Evolutionary conservation across 2,329 filamentous ascomycete genomes (phyloP), one percentile per base, ranked within the genome.

Genomic region (Colletotrichum graminicola): DNA sequence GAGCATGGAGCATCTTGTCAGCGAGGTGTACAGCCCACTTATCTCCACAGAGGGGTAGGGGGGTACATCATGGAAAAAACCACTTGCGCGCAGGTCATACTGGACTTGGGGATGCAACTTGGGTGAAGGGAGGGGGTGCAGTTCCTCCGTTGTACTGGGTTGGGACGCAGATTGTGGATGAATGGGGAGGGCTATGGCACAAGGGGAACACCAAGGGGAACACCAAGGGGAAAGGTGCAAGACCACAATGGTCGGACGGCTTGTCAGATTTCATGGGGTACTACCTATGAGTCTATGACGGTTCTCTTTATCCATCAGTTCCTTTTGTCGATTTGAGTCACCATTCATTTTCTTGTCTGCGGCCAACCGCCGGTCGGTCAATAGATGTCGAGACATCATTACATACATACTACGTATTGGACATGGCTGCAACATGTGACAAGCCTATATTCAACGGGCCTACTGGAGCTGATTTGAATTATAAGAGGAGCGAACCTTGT

Each of bases 81-180:
- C 54, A 43, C 66, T 32, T 36, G 47, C n/a, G 34, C 34, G 23
- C 5, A 39, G n/a, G 45, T 41, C n/a, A 41, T n/a, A 51, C 39
- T 51, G 23, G 59, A 12, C 41, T 18, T 7, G 47, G 43, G 32
- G 32, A 26, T 51, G 21, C 29, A 61, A 49, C 43, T 36, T 32
- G 26, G 16, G 26, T 23, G 59, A 49, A 12, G 43, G 36, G 26
- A n/a, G 49, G 39, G 56, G 47, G 51, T 41, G 43, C 39, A 36
- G 36, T 49, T 52, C 45, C 54, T 72, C 65, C 43, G 54, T 63
- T 47, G 59, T 45, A 43, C 21, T 47, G 65, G 45, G 54, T 59
- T 69, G 59, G 36, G 45, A 64, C 60, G 65, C 36, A 26, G 65
- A 71, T 21, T 65, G 51, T 68, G 68, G 68, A 71, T 68, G 65